Base-by-base conservation (phyloP, 2,329 filamentous ascomycete species). In the Cladosporium colombiae region DNA sequence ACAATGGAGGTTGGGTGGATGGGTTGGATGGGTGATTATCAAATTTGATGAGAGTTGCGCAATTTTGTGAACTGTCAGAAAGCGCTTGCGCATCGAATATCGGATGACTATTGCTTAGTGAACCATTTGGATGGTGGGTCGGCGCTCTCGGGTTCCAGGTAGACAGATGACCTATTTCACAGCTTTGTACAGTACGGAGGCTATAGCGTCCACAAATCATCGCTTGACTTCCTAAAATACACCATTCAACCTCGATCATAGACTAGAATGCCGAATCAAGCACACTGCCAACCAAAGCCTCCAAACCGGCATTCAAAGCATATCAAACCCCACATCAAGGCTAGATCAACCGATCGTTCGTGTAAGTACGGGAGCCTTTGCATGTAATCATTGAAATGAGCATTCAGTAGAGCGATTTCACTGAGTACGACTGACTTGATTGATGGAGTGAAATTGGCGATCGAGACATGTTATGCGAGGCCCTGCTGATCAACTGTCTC, bases 1-100 rank as follows among this genome's bases (percentile, higher is more conserved):
- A 87, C 73, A 89, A 88, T 67, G 92, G 91, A n/a, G 94, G 92
- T 0, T 96, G 93, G 92, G 93, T 96, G 71, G 92, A 96, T 62
- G 79, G 78, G 60, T 70, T 83, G 65, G 74, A 79, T 66, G 80
- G 79, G 65, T 82, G 72, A 74, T 18, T 10, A 21, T 46, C n/a
- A 5, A 23, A 10, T 13, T 46, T n/a, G 7, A 46, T 2, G n/a
- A 21, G n/a, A 21, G 3, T 21, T 13, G 11, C 5, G 40, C 2
- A 23, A 1, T 13, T 21, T 11, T 46, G 8, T 21, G 16, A 46
- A 46, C 2, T 46, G n/a, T 10, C 40, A 1, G 40, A 2, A 46
- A 21, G 1, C 8, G 23, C 10, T 46, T 46, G 13, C n/a, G 40
- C 40, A 21, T 46, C 13, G 5, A 3, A 10, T n/a, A 10, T 11